Evolutionary conservation across 108 stramenopile species (phyloP), one percentile per base, ranked within the genome.

Genomic region (Parietichytrium sp.): DNA sequence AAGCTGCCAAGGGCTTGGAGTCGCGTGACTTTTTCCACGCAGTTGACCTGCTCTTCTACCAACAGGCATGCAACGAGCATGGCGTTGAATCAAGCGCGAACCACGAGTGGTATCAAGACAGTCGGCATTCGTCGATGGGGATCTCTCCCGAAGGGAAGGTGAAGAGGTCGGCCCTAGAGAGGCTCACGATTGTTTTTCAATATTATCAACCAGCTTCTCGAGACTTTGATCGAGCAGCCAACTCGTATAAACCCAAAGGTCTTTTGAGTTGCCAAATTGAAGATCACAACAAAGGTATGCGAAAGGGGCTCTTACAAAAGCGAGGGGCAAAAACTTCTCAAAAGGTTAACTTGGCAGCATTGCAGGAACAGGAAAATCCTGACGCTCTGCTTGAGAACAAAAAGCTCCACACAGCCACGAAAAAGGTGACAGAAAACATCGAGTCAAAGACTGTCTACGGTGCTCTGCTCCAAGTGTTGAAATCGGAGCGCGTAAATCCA

Each of bases 71-170:
- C 15, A n/a, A n/a, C 10, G 61, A 72, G 16, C 61, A 72, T 20
- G 61, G 61, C 20, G 61, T 12, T 10, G 61, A 72, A 25, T 10
- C 33, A 6, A 33, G 45, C 61, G 10, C 45, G 61, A 42, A 72
- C 20, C 8, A 45, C 6, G 38, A 42, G 12, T 72, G 61, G 61
- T 72, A 72, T 27, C 61, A 27, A 25, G 61, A 72, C 42, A 42
- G 61, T 33, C 36, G 61, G 15, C 61, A 42, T 23, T 72, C 61
- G 15, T 72, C 61, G 33, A 33, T 33, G 6, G 61, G 61, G 16
- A 72, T 72, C 16, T 72, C 61, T n/a, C 61, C 61, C 33, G 61
- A 72, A 25, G 61, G 61, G n/a, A 72, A 72, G 42, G 45, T 72
- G 38, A 72, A 72, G 61, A 7, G 61, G 6, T 7, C 8, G 15